Conservation (phyloP, 2,329 filamentous ascomycete genomes). For the Phoma sp. region DNA sequence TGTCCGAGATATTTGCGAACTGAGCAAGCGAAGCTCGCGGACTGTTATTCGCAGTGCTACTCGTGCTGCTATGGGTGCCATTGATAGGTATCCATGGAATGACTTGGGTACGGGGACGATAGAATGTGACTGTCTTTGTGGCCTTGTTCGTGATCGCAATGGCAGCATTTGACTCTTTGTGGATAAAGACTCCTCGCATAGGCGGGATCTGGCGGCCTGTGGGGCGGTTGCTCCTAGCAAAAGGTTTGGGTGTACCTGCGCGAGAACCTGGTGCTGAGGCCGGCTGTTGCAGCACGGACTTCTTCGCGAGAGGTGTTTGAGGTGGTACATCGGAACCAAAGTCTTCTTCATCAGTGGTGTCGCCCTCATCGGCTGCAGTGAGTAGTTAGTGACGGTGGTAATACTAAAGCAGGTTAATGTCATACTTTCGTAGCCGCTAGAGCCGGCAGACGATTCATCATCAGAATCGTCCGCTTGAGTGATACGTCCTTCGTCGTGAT, state of each 20-base stretch:
- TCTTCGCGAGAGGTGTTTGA: conserved; percentile 50
- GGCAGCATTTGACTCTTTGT: conserved; percentile 44
- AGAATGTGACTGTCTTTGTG: conserved; percentile 52
- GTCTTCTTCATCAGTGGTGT: conserved; percentile 60
- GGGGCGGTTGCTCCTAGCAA: conserved; percentile 38
- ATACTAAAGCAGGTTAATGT: conserved; percentile 28
- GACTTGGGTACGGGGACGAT: conserved; percentile 42
- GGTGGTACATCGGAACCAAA: conserved; percentile 55
- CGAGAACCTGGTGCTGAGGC: conserved; percentile 52
- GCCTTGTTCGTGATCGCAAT: conserved; percentile 51
- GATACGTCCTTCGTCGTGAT: conserved; percentile 54
- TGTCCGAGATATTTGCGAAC: conserved; percentile 43
- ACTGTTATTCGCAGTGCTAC: conserved; percentile 49
- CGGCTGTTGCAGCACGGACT: conserved; percentile 57
- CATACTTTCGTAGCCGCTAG: conserved; percentile 67
- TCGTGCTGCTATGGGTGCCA: conserved; percentile 46
- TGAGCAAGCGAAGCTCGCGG: conserved; percentile 45
- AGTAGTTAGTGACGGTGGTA: conserved; percentile 52
- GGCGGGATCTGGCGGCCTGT: conserved; percentile 39
- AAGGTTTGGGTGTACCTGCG: conserved; percentile 47
- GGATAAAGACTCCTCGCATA: conserved; percentile 45
- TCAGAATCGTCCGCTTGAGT: conserved; percentile 41
- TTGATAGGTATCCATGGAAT: conserved; percentile 38
- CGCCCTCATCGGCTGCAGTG: conserved; percentile 61
- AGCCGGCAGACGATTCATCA: conserved; percentile 54